Conservation (phyloP, 179 eudicot genomes). For the Spergularia azorica region DNA sequence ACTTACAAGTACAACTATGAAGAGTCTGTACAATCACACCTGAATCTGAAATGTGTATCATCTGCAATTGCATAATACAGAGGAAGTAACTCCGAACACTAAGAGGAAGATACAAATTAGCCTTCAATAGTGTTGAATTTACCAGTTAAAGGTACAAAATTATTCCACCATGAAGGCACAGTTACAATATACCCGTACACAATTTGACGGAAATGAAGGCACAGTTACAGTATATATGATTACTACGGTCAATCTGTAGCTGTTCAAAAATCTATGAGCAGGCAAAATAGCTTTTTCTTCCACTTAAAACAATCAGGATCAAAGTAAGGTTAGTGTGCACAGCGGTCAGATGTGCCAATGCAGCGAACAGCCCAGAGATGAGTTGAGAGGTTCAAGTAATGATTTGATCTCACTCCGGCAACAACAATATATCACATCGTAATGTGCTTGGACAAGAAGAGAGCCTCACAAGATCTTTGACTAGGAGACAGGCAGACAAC, state of each 20-base stretch:
- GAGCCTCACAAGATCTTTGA: not conserved
- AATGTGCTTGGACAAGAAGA: not conserved
- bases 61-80: no score
- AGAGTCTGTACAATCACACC: no score
- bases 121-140: no score
- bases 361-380: not conserved
- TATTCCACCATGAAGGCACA: no score
- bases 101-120: no score
- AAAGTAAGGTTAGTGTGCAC: not conserved
- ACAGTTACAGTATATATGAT: not conserved
- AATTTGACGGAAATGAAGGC: not conserved
- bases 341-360: not conserved
- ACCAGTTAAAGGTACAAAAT: no score
- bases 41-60: no score
- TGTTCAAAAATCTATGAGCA: not conserved
- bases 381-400: not conserved
- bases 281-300: not conserved
- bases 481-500: not conserved
- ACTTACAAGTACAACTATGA: no score
- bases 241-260: not conserved
- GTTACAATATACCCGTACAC: no score
- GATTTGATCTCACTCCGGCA: slow-evolving; percentile 1
- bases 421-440: not conserved
- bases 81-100: no score
- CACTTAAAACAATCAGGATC: not conserved